phyloP scores from a whole-genome alignment of 202 grass and related monocot species.

The Dendrocalamus latiflorus region DNA sequence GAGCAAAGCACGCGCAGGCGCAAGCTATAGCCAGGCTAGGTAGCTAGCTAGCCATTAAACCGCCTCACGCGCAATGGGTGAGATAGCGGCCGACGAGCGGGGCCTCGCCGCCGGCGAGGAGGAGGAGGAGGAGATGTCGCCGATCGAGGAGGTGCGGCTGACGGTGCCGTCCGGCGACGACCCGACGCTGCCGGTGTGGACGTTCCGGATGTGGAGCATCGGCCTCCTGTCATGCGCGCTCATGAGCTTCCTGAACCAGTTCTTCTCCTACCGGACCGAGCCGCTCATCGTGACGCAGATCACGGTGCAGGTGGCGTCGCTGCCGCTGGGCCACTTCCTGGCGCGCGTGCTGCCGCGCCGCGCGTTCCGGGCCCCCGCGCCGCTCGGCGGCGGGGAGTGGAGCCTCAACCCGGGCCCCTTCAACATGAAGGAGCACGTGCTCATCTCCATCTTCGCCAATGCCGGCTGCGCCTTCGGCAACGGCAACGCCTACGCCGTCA shows the following conservation, averaged over 20 bases:
- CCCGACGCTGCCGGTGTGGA: constrained; percentile 77
- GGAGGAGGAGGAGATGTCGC: constrained; percentile 57
- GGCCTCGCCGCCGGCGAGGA: constrained; percentile 1
- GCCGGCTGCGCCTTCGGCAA: constrained; percentile 61
- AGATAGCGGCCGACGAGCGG: constrained; percentile 30
- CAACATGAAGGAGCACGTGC: no score
- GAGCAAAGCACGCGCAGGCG: neutral
- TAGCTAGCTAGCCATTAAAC: constrained; percentile 14
- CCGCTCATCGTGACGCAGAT: no score
- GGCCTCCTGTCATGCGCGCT: constrained; percentile 64
- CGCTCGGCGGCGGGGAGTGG: no score
- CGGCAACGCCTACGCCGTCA: constrained; percentile 59
- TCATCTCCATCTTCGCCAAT: constrained; percentile 87
- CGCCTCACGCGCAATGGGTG: constrained; percentile 34
- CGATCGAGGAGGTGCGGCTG: constrained; percentile 81
- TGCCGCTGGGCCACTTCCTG: no score
- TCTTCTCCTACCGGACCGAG: constrained; percentile 88
- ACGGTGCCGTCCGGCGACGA: constrained; percentile 67
- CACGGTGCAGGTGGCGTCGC: no score
- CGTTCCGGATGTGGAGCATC: constrained; percentile 94
- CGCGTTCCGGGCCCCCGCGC: no score
- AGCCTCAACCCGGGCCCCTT: no score
- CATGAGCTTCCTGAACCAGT: constrained; percentile 96
- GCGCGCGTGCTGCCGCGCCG: no score
- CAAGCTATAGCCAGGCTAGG: neutral